Percentiles rank a stretch among this genome's conserved stretches.
These are phyloP conservation scores for Phanerodontia chrysosporium DNA, from an alignment of 768 basidiomycete species.

Conservation along the genomic window DNA sequence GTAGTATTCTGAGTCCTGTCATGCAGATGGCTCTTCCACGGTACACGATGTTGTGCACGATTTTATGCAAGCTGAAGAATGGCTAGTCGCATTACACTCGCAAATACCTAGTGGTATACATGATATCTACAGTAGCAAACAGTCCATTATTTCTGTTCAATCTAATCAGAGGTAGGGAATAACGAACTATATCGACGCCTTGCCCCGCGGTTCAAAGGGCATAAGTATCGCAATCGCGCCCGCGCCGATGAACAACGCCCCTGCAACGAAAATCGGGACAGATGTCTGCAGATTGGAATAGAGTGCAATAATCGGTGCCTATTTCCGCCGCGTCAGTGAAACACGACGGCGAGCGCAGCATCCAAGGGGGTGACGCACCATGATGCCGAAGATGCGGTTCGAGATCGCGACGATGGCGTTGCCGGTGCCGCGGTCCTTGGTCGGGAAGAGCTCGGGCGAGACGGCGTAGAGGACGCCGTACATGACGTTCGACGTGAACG, in stretches of 20 bases:
- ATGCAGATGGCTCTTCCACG: too few species aligned
- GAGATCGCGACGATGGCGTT: slow-evolving; percentile 48
- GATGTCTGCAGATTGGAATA: slow-evolving; percentile 44
- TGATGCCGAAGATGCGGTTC: slow-evolving; percentile 57
- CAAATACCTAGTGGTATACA: too few species aligned
- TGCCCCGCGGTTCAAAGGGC: slow-evolving; percentile 56
- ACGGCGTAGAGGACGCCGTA: slow-evolving; percentile 42
- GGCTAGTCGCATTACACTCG: too few species aligned
- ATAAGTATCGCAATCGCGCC: slow-evolving; percentile 45
- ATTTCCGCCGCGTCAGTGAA: neutral
- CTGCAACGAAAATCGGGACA: slow-evolving; percentile 53
- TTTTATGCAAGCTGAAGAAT: too few species aligned
- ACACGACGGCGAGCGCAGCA: neutral
- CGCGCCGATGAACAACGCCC: slow-evolving; percentile 46
- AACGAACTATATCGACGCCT: slow-evolving; percentile 32
- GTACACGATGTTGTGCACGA: too few species aligned
- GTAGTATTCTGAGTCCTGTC: too few species aligned
- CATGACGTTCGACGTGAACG: slow-evolving; percentile 54
- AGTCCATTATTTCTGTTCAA: too few species aligned
- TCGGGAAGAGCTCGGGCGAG: slow-evolving; percentile 51
- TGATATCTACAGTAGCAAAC: too few species aligned
- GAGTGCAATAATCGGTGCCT: slow-evolving; percentile 49
- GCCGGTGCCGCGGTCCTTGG: slow-evolving; percentile 51
- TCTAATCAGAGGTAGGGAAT: too few species aligned
- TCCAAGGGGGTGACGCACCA: slow-evolving; percentile 31